phyloP scores from a whole-genome alignment of 768 basidiomycete species.

The Leccinum imitatum region DNA sequence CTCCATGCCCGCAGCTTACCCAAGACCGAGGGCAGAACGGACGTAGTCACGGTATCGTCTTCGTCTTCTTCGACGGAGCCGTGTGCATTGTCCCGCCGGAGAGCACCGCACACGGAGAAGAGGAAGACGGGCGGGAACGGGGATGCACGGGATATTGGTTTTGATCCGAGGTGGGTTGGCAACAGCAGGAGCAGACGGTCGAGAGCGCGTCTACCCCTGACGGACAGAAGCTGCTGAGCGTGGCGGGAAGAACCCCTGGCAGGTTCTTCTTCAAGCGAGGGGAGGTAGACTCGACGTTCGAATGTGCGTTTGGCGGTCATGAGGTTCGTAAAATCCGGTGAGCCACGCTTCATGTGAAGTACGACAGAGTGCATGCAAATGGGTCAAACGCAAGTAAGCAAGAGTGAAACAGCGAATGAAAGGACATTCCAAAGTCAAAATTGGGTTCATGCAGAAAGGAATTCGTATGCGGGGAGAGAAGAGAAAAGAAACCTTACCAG shows the following conservation, averaged over 20 bases:
- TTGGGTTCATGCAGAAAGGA: neutral
- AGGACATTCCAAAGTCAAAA: slow-evolving; percentile 8
- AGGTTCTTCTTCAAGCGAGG: slow-evolving; percentile 3
- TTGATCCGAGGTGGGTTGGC: slow-evolving; percentile 8
- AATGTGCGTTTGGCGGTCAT: slow-evolving; percentile 18
- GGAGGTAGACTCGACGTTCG: slow-evolving; percentile 2
- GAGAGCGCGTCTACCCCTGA: slow-evolving; percentile 8
- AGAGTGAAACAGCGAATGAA: slow-evolving; percentile 6
- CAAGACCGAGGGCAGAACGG: slow-evolving; percentile 24
- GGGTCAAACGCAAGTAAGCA: neutral
- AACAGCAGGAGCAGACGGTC: slow-evolving; percentile 20
- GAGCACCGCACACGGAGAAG: slow-evolving; percentile 22
- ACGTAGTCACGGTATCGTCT: neutral
- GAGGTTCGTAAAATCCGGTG: slow-evolving; percentile 20
- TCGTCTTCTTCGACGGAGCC: neutral
- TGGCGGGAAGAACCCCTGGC: slow-evolving; percentile 3
- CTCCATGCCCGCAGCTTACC: slow-evolving; percentile 26
- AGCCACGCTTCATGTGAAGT: slow-evolving; percentile 9
- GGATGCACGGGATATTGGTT: neutral
- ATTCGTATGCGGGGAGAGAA: neutral
- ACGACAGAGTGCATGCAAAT: neutral
- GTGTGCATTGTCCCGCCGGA: slow-evolving; percentile 3
- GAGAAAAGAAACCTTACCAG: slow-evolving; percentile 14
- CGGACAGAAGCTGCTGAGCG: slow-evolving; percentile 6
- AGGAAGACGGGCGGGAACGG: slow-evolving; percentile 20